Percentiles rank a stretch among this genome's conserved stretches.
Conservation (phyloP, 768 basidiomycete species). For the Chlorophyllum brunneum region DNA sequence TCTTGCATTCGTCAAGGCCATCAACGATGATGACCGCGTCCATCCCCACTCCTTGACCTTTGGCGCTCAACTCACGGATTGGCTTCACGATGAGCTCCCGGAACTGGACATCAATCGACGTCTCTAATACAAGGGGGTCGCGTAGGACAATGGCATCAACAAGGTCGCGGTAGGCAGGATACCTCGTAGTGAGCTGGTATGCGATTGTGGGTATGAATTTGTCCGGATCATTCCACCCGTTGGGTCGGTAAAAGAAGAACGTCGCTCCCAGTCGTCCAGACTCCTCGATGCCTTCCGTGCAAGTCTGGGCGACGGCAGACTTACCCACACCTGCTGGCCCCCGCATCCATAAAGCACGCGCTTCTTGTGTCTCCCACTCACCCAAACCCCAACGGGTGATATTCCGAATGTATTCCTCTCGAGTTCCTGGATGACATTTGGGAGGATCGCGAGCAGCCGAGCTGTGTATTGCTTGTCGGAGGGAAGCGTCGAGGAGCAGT, state of each 20-base stretch:
- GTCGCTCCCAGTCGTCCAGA: no score
- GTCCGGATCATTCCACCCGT: not conserved
- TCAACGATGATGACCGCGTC: constrained; percentile 19
- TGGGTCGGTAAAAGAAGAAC: constrained; percentile 20
- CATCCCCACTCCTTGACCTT: not conserved
- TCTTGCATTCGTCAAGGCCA: constrained; percentile 24
- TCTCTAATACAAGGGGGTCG: constrained; percentile 9
- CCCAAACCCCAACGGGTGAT: not conserved
- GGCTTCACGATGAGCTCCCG: constrained; percentile 15
- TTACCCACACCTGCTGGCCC: constrained; percentile 26
- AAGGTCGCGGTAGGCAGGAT: constrained; percentile 1
- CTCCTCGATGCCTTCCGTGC: constrained; percentile 19
- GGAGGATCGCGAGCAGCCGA: no score
- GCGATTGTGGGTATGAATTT: constrained; percentile 18
- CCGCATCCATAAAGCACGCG: constrained; percentile 17
- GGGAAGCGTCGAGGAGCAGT: no score
- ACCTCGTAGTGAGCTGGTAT: constrained; percentile 16
- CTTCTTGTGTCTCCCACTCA: not conserved
- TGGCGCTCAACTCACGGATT: not conserved
- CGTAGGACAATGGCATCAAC: constrained; percentile 7
- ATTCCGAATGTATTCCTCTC: not conserved
- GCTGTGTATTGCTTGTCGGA: no score
- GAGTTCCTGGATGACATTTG: not conserved
- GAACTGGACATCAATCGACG: constrained; percentile 12
- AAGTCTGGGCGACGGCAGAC: constrained; percentile 25